These are phyloP conservation scores for Inonotus hispidus DNA, from an alignment of 1,284 basidiomycete species.

Conservation along the genomic window DNA sequence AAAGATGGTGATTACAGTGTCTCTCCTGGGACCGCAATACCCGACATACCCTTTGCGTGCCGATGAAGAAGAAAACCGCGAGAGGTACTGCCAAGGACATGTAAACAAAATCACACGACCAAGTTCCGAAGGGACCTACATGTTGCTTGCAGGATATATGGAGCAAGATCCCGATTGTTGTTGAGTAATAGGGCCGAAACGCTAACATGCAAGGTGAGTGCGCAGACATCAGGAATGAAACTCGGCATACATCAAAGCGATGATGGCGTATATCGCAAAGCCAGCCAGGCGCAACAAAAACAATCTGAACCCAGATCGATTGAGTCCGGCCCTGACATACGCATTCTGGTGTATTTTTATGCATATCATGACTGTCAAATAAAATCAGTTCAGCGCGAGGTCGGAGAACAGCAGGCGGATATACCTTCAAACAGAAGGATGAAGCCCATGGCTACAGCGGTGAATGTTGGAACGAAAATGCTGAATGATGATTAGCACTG, in stretches of 20 bases:
- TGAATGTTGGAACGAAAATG: conserved; percentile 13
- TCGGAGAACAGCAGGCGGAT: neutral
- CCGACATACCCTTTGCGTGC: conserved; percentile 16
- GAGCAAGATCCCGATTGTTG: conserved; percentile 7
- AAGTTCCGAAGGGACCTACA: conserved; percentile 2
- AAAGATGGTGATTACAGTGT: neutral
- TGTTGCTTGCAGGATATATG: conserved; percentile 18
- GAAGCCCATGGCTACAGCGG: conserved; percentile 14
- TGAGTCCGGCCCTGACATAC: conserved; percentile 10
- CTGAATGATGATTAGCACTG: neutral
- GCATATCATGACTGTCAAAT: conserved; percentile 12
- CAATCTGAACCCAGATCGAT: conserved; percentile 7
- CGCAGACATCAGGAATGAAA: neutral
- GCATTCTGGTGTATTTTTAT: conserved; percentile 14
- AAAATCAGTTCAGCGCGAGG: neutral
- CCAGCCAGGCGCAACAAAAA: conserved; percentile 16
- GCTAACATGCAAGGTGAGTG: neutral
- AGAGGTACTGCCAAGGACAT: conserved; percentile 12
- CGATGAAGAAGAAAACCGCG: conserved; percentile 17
- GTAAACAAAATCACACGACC: neutral
- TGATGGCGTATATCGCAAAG: conserved; percentile 17
- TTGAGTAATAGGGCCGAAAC: conserved; percentile 11
- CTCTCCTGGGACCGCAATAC: neutral
- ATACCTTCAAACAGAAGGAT: conserved; percentile 17
- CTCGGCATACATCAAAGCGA: conserved; percentile 11